Percentiles rank a stretch among this genome's conserved stretches.
Evolutionary conservation across 306 rosid species (phyloP).

Genomic region (Malus orientalis): DNA sequence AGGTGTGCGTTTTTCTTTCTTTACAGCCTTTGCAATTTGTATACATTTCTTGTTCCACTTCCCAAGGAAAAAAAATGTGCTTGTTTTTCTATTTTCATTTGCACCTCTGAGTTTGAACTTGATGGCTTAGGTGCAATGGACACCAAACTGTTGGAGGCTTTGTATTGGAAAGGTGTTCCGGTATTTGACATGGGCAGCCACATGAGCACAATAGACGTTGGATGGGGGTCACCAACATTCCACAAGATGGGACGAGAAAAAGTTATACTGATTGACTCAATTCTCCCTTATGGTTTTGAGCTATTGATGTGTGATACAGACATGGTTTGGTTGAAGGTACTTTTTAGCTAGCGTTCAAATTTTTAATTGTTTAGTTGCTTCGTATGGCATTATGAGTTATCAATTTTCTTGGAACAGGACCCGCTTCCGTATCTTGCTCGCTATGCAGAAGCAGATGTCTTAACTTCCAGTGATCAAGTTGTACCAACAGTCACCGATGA

Average conservation of each 20-base stretch:
- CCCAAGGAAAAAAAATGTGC: neutral
- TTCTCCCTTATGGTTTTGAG: conserved; percentile 79
- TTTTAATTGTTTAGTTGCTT: neutral
- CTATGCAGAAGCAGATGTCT: conserved; percentile 84
- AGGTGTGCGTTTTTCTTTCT: neutral
- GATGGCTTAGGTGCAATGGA: conserved; percentile 89
- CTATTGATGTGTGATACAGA: conserved; percentile 97
- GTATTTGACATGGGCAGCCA: conserved; percentile 98
- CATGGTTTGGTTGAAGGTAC: conserved; percentile 99
- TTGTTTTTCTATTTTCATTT: neutral
- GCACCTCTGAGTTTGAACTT: conserved; percentile 18
- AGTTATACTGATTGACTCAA: conserved; percentile 73
- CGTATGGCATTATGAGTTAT: neutral
- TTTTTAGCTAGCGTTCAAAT: neutral
- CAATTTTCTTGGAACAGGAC: conserved; percentile 55
- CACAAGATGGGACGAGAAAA: conserved; percentile 99
- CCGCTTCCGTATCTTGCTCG: conserved; percentile 95
- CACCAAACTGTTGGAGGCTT: conserved; percentile 79
- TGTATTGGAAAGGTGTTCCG: conserved; percentile 89
- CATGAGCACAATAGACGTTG: conserved; percentile 92
- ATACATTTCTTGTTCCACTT: neutral
- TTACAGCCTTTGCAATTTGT: conserved; percentile 1
- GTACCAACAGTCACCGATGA: conserved; percentile 86
- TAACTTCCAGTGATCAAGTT: conserved; percentile 95
- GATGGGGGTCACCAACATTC: conserved; percentile 96